Evolutionary conservation across 2,329 filamentous ascomycete genomes (phyloP), one percentile per base, ranked within the genome.

Genomic region (Ceratocystis alfenasii): DNA sequence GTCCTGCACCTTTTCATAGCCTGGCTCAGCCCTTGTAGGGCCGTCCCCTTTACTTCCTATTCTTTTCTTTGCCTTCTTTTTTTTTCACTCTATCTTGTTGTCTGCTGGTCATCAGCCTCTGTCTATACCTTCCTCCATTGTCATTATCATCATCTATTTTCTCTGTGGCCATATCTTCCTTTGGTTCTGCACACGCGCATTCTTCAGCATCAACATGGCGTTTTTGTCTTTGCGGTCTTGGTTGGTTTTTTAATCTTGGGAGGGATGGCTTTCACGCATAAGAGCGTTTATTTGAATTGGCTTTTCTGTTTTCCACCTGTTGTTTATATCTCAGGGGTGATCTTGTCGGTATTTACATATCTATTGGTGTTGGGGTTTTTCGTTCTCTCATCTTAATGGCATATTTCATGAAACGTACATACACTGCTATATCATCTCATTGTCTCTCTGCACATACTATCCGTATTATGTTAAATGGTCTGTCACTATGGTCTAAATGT

Each of bases 121-220:
- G 66, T 63, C 41, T 61, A 41, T 67, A 65, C 63, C 66, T 36
- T 60, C 62, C 30, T 45, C 61, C 61, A 50, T 59, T 28, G 48
- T 60, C 59, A 63, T 59, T 22, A 45, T 63, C 17, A 48, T 63
- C 17, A 30, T 66, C 30, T 57, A 25, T 46, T 59, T 41, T 66
- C 12, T 57, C 61, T 63, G 22, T 45, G 28, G 30, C 53, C 62
- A 63, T 53, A 57, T 63, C n/a, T 55, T 20, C 33, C 36, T 10
- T 66, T 63, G 22, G 20, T 63, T 6, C 22, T 30, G 36, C 22
- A 36, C 55, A 30, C 41, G 45, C 36, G 28, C 61, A 48, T 63
- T 63, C 17, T 44, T 48, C 45, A 48, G 61, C 61, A 63, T 63
- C 15, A 63, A 63, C 20, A 48, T n/a, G 61, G 48, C 63, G 48